Conservation (phyloP, 345 rosid species). For the Eucalyptus rudis region DNA sequence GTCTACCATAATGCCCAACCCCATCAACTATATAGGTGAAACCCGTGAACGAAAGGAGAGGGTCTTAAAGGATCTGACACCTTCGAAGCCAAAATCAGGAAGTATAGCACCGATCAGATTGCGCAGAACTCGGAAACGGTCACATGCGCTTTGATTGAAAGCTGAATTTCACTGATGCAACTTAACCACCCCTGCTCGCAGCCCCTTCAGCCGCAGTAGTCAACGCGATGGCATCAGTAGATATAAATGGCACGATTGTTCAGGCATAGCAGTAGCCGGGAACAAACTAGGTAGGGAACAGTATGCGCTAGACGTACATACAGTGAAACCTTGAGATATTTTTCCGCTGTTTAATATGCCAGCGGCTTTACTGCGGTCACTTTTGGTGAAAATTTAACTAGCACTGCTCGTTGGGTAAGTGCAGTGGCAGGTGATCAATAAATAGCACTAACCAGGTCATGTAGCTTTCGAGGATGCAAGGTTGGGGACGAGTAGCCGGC, state of each 20-base stretch:
- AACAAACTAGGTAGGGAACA: not conserved
- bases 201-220: not conserved
- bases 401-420: not conserved
- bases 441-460: not conserved
- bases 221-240: not conserved
- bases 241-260: not conserved
- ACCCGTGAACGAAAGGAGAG: not conserved
- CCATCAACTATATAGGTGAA: no score
- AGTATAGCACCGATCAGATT: not conserved
- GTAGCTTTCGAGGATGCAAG: not conserved
- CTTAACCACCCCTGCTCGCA: not conserved
- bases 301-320: not conserved
- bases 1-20: no score
- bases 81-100: not conserved
- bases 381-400: not conserved
- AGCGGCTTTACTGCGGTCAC: not conserved
- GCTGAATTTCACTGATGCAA: not conserved
- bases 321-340: not conserved
- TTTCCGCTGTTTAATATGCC: not conserved
- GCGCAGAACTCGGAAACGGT: not conserved
- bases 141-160: not conserved
- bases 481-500: not conserved
- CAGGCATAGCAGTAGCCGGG: not conserved
- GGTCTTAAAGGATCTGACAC: no score
- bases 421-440: not conserved